Base-by-base conservation (phyloP, 2,329 filamentous ascomycete genomes). In the Fusarium staphyleae region DNA sequence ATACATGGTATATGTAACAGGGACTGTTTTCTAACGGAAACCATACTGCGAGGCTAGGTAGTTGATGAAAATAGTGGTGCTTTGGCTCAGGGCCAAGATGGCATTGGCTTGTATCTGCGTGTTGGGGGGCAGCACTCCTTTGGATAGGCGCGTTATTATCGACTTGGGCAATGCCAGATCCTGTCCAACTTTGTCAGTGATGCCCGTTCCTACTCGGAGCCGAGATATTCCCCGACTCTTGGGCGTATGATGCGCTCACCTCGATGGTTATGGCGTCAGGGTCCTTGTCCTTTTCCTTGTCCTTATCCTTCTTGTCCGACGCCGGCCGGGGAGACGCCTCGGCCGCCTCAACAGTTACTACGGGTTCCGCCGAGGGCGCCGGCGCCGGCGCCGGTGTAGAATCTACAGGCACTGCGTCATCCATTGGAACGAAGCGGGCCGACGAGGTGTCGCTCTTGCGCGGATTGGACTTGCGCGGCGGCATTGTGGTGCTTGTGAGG, bases 61-160 rank as follows among this genome's bases (percentile, higher is more conserved):
- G 74, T 85, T 93, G 65, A 95, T 88, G 68, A 95, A 95, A 0
- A 95, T 87, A 1, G 89, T 93, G 7, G 90, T 88, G 72, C 88
- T 89, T 75, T 93, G 93, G 62, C 85, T 88, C 77, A 95, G 82
- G 9, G 90, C 90, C 44, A 91, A 75, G 48, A 93, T 83, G 34
- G 90, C 90, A 75, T 92, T 91, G 68, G 87, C 90, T 71, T 93
- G 89, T 41, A 93, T 90, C 73, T 91, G 88, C 5, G 90, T 93
- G 70, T 92, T 92, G 5, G 89, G 81, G 1, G 90, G 90, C 5
- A 95, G 77, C 5, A 91, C 89, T 33, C 89, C 88, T 75, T 93
- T 93, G 33, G 89, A 88, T 28, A 95, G 80, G 47, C 90, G 82
- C 46, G 88, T 89, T 62, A 93, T 87, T 74, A 93, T 91, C 6